phyloP scores from a whole-genome alignment of 2,329 filamentous ascomycete species.

The Eurotiales sp. region DNA sequence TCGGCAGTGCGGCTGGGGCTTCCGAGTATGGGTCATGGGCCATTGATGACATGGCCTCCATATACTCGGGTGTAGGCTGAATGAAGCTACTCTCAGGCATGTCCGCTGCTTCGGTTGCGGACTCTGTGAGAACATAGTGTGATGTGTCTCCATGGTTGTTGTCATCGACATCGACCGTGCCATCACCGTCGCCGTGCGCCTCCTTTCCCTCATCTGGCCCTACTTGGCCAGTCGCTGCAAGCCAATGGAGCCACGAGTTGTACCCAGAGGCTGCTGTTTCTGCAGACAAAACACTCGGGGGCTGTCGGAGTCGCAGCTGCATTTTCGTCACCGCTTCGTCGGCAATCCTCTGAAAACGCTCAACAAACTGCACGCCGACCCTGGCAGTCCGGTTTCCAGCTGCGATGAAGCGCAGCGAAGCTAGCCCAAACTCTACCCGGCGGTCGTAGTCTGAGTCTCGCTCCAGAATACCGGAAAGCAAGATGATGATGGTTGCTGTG shows the following conservation, averaged over 20 bases:
- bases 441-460: constrained; percentile 29
- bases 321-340: constrained; percentile 20
- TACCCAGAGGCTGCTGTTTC: constrained; percentile 3
- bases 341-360: constrained; percentile 24
- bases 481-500: constrained; percentile 34
- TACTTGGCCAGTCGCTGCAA: constrained; percentile 1
- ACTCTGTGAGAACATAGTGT: neutral
- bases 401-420: constrained; percentile 33
- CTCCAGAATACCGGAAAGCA: constrained; percentile 34
- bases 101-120: neutral
- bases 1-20: neutral
- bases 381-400: constrained; percentile 29
- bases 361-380: constrained; percentile 26
- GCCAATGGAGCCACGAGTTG: constrained; percentile 4
- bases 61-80: neutral
- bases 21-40: neutral
- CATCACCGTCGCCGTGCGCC: neutral
- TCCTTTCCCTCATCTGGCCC: neutral
- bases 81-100: neutral
- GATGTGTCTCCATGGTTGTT: neutral
- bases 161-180: neutral
- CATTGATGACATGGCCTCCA: neutral
- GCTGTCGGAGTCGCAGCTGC: constrained; percentile 1
- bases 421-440: constrained; percentile 28
- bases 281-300: neutral